Conservation (phyloP, 257 asterid species). For the Pogostemon cablin region DNA sequence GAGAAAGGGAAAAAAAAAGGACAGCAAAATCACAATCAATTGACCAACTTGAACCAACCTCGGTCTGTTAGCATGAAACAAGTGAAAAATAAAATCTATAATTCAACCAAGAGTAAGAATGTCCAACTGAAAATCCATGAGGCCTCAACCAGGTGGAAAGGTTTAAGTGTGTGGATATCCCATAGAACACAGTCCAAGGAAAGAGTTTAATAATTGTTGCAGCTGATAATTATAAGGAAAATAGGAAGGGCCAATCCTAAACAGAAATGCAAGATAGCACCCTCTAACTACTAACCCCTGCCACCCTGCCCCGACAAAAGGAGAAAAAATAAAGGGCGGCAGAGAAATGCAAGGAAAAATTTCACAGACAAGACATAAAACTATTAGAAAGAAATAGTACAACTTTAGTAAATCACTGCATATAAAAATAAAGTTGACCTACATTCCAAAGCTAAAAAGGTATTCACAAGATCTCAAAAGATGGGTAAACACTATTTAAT, state of each 20-base stretch:
- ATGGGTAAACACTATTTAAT: neutral
- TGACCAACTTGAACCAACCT: neutral
- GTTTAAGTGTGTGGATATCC: neutral
- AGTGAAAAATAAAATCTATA: neutral
- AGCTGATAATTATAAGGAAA: neutral
- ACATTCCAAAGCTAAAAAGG: constrained; percentile 15
- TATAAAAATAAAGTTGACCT: neutral
- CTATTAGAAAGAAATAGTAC: neutral
- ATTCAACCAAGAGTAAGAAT: neutral
- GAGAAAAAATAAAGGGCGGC: neutral
- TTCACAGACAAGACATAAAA: neutral
- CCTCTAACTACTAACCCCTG: neutral
- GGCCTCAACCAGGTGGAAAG: neutral
- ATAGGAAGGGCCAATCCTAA: neutral
- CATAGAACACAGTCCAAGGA: neutral
- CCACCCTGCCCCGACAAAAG: constrained; percentile 3
- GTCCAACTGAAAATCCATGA: neutral
- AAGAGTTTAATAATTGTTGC: constrained; percentile 7
- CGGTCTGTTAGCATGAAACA: neutral
- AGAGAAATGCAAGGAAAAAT: neutral
- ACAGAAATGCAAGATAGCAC: constrained; percentile 7
- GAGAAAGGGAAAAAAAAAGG: neutral
- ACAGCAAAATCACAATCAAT: constrained; percentile 10
- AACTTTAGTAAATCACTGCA: constrained; percentile 2
- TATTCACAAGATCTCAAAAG: constrained; percentile 2